Conservation (phyloP, 345 rosid species). For the Heritiera littoralis region DNA sequence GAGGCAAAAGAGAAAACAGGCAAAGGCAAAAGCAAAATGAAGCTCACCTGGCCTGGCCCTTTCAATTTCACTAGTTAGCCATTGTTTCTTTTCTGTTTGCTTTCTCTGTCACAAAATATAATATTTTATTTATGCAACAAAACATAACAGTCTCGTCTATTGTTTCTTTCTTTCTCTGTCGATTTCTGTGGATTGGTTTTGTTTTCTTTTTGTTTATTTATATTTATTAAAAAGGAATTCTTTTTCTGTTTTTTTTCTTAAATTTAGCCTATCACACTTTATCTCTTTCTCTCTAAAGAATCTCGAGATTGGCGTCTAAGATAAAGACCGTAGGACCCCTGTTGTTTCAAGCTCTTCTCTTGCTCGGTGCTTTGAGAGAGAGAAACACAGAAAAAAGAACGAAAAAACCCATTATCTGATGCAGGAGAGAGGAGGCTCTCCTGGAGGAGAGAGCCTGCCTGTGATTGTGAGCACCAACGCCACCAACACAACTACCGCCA, state of each 20-base stretch:
- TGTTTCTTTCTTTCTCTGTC: not conserved
- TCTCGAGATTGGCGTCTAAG: constrained; percentile 46
- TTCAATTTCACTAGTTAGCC: not conserved
- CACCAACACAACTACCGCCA: not conserved
- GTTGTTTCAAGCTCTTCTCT: constrained; percentile 10
- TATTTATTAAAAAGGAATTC: constrained; percentile 15
- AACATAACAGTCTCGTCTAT: not conserved
- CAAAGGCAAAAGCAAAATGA: not conserved
- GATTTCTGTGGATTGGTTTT: constrained; percentile 15
- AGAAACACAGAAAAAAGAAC: not conserved
- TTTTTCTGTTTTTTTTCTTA: constrained; percentile 4
- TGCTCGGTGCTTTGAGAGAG: not conserved
- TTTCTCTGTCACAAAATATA: not conserved
- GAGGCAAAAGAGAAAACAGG: not conserved
- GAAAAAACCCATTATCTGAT: constrained; percentile 39
- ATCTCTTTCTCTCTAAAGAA: constrained; percentile 29
- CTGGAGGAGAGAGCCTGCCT: constrained; percentile 45
- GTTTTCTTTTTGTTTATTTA: constrained; percentile 22
- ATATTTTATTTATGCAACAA: not conserved
- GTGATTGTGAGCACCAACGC: constrained; percentile 26
- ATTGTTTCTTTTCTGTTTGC: constrained; percentile 10
- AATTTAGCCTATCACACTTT: not conserved
- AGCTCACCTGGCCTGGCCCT: constrained; percentile 20
- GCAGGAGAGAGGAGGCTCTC: constrained; percentile 53
- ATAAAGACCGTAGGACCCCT: constrained; percentile 30